phyloP scores from a whole-genome alignment of 2,329 filamentous ascomycete species.

The Pyrenophora seminiperda region DNA sequence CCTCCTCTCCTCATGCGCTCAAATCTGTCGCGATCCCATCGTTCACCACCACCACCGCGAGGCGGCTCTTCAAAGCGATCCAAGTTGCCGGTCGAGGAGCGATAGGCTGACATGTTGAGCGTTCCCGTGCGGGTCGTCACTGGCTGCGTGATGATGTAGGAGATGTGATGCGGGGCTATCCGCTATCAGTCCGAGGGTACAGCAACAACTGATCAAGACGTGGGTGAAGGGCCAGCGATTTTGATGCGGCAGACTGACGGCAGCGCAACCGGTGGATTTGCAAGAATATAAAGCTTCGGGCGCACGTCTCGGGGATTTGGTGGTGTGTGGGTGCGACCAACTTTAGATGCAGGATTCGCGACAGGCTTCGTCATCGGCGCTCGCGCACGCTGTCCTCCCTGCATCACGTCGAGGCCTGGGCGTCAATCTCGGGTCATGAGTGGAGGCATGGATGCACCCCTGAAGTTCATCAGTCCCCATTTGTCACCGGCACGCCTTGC shows the following conservation, averaged over 20 bases:
- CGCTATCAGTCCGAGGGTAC: constrained; percentile 12
- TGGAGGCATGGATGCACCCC: constrained; percentile 16
- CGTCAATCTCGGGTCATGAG: constrained; percentile 16
- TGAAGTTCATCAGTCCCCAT: constrained; percentile 7
- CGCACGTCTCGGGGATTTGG: constrained; percentile 12
- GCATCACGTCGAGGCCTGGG: constrained; percentile 14
- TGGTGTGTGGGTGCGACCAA: constrained; percentile 31
- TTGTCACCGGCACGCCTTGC: constrained; percentile 13
- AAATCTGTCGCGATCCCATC: constrained; percentile 59
- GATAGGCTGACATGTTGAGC: constrained; percentile 37
- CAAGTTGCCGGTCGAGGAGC: constrained; percentile 52
- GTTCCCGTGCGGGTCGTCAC: constrained; percentile 7
- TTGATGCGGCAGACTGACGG: constrained; percentile 2
- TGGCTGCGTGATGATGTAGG: constrained; percentile 16
- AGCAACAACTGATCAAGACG: constrained; percentile 1
- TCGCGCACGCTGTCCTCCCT: constrained; percentile 12
- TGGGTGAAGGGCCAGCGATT: constrained; percentile 5
- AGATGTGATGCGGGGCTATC: constrained; percentile 27
- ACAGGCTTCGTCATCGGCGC: constrained; percentile 38
- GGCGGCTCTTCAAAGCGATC: constrained; percentile 49
- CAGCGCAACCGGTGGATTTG: constrained; percentile 12
- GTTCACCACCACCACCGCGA: constrained; percentile 37
- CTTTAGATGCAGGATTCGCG: constrained; percentile 23
- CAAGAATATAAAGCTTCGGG: constrained; percentile 21
- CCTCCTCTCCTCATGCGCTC: constrained; percentile 49